Evolutionary conservation across 2,329 filamentous ascomycete species (phyloP).

Genomic region (Aspergillus thermomutatus): DNA sequence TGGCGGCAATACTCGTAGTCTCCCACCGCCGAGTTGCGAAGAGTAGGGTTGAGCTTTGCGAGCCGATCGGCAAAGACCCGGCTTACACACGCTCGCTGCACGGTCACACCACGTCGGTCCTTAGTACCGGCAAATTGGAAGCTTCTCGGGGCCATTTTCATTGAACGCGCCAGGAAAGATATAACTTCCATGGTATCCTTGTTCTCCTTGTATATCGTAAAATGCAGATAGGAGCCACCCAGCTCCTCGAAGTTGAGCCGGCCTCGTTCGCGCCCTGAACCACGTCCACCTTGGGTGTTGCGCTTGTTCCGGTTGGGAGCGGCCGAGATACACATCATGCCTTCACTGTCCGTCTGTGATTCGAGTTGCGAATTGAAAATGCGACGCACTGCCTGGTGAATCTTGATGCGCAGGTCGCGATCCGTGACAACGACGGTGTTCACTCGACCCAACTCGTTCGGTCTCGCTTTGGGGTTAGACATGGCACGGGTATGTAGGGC

Average conservation of each 20-base stretch:
- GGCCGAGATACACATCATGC: slow-evolving; percentile 59
- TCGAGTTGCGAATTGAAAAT: slow-evolving; percentile 78
- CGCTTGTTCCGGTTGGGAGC: slow-evolving; percentile 34
- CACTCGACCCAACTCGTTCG: slow-evolving; percentile 54
- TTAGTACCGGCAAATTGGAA: slow-evolving; percentile 88
- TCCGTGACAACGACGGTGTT: slow-evolving; percentile 55
- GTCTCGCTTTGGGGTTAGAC: slow-evolving; percentile 52
- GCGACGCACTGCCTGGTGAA: slow-evolving; percentile 67
- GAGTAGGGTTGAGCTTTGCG: slow-evolving; percentile 57
- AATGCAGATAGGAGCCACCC: slow-evolving; percentile 80
- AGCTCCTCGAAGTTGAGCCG: slow-evolving; percentile 62
- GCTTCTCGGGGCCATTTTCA: slow-evolving; percentile 65
- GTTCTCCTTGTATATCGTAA: slow-evolving; percentile 94
- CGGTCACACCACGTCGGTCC: slow-evolving; percentile 80
- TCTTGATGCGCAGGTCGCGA: slow-evolving; percentile 58
- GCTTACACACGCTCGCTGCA: slow-evolving; percentile 71
- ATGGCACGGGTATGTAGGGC: slow-evolving; percentile 55
- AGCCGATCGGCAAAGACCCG: slow-evolving; percentile 62
- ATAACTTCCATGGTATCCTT: slow-evolving; percentile 93
- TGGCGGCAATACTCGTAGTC: slow-evolving; percentile 74
- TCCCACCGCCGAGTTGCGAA: slow-evolving; percentile 65
- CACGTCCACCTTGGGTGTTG: slow-evolving; percentile 29
- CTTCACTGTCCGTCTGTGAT: slow-evolving; percentile 70
- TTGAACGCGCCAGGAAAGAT: slow-evolving; percentile 68
- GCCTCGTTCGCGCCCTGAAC: slow-evolving; percentile 29